phyloP scores from a whole-genome alignment of 495 filamentous ascomycete genomes.

The Penicillium ucsense region DNA sequence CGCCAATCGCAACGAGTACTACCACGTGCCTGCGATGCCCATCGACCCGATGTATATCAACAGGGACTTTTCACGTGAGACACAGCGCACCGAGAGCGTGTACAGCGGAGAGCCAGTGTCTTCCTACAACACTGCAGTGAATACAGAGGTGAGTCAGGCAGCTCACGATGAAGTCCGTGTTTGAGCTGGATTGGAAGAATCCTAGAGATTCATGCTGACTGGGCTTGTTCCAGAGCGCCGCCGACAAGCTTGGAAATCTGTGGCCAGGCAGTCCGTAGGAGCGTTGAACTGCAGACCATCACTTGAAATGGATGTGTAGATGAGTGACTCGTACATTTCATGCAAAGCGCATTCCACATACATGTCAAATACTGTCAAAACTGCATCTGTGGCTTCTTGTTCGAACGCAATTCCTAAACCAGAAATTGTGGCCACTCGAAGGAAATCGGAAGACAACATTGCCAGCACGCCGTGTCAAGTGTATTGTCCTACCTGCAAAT shows the following conservation, averaged over 20 bases:
- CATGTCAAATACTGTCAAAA: too few relatives aligned
- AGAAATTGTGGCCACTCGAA: too few relatives aligned
- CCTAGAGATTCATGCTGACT: not conserved
- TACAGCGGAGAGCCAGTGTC: constrained; percentile 24
- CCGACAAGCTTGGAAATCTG: constrained; percentile 22
- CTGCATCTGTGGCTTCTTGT: too few relatives aligned
- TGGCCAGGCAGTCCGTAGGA: constrained; percentile 6
- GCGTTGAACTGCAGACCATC: not conserved
- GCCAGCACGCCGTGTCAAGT: too few relatives aligned
- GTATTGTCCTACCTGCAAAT: too few relatives aligned
- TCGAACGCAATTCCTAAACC: too few relatives aligned
- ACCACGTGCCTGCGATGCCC: constrained; percentile 15
- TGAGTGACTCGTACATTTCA: too few relatives aligned
- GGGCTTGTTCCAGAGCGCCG: constrained; percentile 18
- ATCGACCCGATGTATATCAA: constrained; percentile 21
- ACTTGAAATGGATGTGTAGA: too few relatives aligned
- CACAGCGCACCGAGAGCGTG: constrained; percentile 22
- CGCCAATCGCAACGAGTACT: constrained; percentile 26
- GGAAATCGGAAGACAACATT: too few relatives aligned
- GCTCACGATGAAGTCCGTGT: not conserved
- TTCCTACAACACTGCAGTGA: constrained; percentile 18
- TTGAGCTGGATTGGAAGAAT: not conserved
- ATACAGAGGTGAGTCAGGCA: constrained; percentile 23
- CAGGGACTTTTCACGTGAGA: constrained; percentile 26
- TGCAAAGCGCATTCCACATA: too few relatives aligned